These are phyloP conservation scores for Paecilomyces variotii DNA, from an alignment of 2,329 filamentous ascomycete genomes.

Conservation along the genomic window DNA sequence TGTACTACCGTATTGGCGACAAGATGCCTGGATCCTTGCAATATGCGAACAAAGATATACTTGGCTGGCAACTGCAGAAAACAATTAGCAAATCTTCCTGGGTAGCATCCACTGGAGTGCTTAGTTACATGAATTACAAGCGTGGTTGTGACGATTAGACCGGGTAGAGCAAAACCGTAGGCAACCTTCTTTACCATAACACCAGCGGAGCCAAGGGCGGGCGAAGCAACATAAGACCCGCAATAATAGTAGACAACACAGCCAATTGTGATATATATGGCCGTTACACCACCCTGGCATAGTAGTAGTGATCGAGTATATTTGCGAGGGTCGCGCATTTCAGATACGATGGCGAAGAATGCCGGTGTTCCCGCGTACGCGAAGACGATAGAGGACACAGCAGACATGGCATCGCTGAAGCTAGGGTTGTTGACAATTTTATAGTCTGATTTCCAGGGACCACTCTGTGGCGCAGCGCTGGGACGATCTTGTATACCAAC, in stretches of 20 bases:
- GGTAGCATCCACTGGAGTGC: background rate
- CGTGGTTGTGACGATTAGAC: constrained; percentile 20
- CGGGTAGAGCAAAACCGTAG: constrained; percentile 34
- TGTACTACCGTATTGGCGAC: constrained; percentile 11
- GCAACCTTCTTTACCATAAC: constrained; percentile 35
- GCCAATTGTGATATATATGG: constrained; percentile 29
- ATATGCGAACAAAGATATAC: constrained; percentile 12
- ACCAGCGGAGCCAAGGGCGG: constrained; percentile 41
- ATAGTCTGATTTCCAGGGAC: background rate
- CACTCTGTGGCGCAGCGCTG: background rate
- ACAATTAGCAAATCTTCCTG: too few relatives aligned
- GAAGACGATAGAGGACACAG: constrained; percentile 22
- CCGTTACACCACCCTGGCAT: constrained; percentile 26
- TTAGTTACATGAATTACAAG: constrained; percentile 15
- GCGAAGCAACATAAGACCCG: constrained; percentile 40
- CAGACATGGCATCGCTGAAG: constrained; percentile 15
- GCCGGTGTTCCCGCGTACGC: constrained; percentile 20
- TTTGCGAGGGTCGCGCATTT: constrained; percentile 29
- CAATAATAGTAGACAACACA: constrained; percentile 41
- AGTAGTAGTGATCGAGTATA: constrained; percentile 25
- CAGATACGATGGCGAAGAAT: constrained; percentile 31
- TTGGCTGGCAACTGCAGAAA: constrained; percentile 9
- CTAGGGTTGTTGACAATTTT: background rate
- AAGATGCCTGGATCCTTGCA: constrained; percentile 11
- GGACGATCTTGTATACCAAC: background rate